A percentile compares a stretch with the other conserved stretches of the same genome.
Conservation (phyloP, 768 basidiomycete genomes). For the Psilocybe cubensis region DNA sequence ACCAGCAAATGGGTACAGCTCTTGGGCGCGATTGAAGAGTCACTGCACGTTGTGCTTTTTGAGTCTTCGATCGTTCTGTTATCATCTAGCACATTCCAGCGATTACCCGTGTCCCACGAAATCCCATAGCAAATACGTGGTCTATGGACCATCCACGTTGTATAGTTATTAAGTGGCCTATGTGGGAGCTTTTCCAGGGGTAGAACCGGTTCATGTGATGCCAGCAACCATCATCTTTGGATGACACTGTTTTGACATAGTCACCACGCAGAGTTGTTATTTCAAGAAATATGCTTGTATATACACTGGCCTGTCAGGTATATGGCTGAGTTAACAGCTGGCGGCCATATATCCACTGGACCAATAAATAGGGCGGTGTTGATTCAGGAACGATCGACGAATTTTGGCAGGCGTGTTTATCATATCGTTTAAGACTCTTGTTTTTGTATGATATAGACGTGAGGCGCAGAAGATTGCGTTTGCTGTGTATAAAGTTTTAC, state of each 20-base stretch:
- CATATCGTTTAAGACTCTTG: background rate
- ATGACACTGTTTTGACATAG: background rate
- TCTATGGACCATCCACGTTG: background rate
- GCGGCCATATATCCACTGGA: background rate
- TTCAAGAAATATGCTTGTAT: background rate
- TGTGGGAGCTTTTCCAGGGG: background rate
- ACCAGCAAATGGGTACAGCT: background rate
- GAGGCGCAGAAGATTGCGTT: background rate
- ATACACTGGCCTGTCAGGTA: background rate
- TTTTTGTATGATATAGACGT: background rate
- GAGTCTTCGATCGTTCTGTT: background rate
- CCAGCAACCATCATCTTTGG: background rate
- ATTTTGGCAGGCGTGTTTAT: background rate
- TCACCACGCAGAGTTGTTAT: background rate
- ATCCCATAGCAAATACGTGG: background rate
- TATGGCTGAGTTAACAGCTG: background rate
- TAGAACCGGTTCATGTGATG: background rate
- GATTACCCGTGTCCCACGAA: background rate
- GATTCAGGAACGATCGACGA: background rate
- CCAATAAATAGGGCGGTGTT: background rate
- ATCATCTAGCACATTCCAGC: background rate
- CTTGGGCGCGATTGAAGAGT: background rate
- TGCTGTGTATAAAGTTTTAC: background rate
- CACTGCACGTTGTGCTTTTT: background rate
- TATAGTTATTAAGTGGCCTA: background rate